Evolutionary conservation across 208 protist genomes (phyloP), one percentile per base, ranked within the genome.

Genomic region (Trypanosoma boissoni): DNA sequence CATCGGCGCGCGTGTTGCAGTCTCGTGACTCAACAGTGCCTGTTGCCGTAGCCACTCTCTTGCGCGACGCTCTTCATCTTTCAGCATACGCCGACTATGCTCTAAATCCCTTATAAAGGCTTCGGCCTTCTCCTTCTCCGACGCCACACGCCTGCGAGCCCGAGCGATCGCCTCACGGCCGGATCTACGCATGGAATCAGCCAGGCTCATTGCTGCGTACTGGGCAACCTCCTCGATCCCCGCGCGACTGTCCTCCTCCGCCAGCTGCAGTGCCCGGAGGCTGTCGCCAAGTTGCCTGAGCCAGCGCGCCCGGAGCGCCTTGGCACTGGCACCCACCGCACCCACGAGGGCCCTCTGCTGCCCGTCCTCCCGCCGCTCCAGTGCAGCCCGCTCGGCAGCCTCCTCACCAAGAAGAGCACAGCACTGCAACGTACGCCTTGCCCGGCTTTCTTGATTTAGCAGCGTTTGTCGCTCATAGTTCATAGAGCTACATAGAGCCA

Each of bases 21-120:
- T n/a, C n/a, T n/a, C n/a, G n/a, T n/a, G n/a, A n/a, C n/a, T n/a
- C n/a, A n/a, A n/a, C n/a, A n/a, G n/a, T n/a, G n/a, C n/a, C n/a
- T n/a, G n/a, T n/a, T n/a, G n/a, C n/a, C n/a, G n/a, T n/a, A n/a
- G n/a, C n/a, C n/a, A n/a, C n/a, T n/a, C n/a, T n/a, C n/a, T n/a
- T n/a, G 34, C 34, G 34, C 34, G 34, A 39, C 34, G 34, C 18
- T 64, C 58, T 2, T 56, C 37, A n/a, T 23, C 32, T 3, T 56
- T 26, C 3, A 63, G 6, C 20, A 7, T 28, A 27, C 1, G 12
- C 8, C 34, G 16, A 16, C 39, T n/a, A 20, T 50, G 57, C 45
- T 42, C 18, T 20, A 51, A 2, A 2, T 41, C 14, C n/a, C 7
- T 20, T 26, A 42, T 5, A 21, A 10, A 2, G 3, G 44, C 36